A percentile compares a stretch with the other conserved stretches of the same genome.
Evolutionary conservation across 768 basidiomycete species (phyloP).

Genomic region (Boletus speciosus): DNA sequence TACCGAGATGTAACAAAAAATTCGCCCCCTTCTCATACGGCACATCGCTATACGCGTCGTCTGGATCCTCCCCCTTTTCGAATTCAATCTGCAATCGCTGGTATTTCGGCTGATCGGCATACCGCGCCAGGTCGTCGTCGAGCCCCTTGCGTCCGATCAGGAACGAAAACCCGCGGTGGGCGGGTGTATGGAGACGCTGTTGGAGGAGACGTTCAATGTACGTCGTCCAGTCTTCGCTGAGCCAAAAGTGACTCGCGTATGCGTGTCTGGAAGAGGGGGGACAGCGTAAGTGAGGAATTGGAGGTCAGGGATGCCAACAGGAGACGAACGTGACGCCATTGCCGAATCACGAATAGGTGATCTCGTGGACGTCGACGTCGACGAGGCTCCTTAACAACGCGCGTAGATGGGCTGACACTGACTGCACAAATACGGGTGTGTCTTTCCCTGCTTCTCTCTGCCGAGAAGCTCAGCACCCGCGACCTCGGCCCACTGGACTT

Average conservation of each 20-base stretch:
- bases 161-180: conserved; percentile 77
- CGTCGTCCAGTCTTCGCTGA: conserved; percentile 93
- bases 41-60: conserved; percentile 70
- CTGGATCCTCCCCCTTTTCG: conserved; percentile 68
- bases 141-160: conserved; percentile 73
- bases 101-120: conserved; percentile 58
- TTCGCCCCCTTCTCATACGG: conserved; percentile 92
- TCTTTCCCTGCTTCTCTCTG: conserved; percentile 87
- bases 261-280: conserved; percentile 45
- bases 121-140: conserved; percentile 60
- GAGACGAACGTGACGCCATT: conserved; percentile 72
- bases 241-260: conserved; percentile 77
- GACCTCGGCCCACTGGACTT: background rate
- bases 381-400: conserved; percentile 43
- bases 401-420: conserved; percentile 94
- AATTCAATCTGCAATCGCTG: conserved; percentile 78
- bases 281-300: background rate
- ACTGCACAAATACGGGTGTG: conserved; percentile 85
- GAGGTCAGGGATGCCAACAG: background rate
- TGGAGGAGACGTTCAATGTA: conserved; percentile 85
- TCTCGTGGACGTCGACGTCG: conserved; percentile 87
- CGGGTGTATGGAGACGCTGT: conserved; percentile 64
- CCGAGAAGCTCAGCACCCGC: background rate
- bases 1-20: conserved; percentile 80
- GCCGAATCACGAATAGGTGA: conserved; percentile 86